phyloP scores from a whole-genome alignment of 2,329 filamentous ascomycete species.

The Botryotinia globosa region DNA sequence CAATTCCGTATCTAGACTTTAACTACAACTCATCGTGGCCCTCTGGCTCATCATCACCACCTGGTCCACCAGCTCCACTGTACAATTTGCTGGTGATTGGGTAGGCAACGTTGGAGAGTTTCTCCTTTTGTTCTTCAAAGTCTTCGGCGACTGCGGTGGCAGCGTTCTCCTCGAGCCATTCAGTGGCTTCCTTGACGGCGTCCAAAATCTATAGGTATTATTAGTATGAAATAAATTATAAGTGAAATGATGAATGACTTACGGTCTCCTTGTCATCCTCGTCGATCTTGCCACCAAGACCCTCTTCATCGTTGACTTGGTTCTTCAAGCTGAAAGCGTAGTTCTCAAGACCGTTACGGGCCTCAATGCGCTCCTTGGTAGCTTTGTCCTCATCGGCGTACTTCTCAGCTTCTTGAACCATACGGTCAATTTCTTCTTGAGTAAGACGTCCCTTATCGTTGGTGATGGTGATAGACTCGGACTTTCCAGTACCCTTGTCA shows the following conservation, averaged over 20 bases:
- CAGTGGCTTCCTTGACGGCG: constrained; percentile 92
- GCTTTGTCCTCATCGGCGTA: constrained; percentile 99
- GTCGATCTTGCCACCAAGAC: constrained; percentile 96
- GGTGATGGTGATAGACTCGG: constrained; percentile 96
- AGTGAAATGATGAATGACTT: constrained; percentile 42
- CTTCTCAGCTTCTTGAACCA: constrained; percentile 98
- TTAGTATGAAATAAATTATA: constrained; percentile 23
- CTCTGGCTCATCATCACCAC: constrained; percentile 66
- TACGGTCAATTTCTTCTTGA: constrained; percentile 97
- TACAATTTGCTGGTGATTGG: constrained; percentile 99
- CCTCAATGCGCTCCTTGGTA: constrained; percentile 93
- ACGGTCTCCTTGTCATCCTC: constrained; percentile 97
- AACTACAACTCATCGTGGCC: constrained; percentile 76
- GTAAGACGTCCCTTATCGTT: constrained; percentile 99
- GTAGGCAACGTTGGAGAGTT: constrained; percentile 93
- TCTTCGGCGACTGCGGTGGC: constrained; percentile 83
- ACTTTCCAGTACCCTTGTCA: constrained; percentile 98
- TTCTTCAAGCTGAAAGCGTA: constrained; percentile 99
- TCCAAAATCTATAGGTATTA: constrained; percentile 69
- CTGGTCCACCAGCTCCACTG: constrained; percentile 61
- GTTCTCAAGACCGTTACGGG: constrained; percentile 96
- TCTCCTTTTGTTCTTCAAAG: constrained; percentile 99
- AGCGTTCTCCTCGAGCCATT: constrained; percentile 96
- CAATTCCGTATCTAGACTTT: constrained; percentile 1
- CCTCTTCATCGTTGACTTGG: constrained; percentile 95